Conservation (phyloP, 768 basidiomycete species). For the Suillus discolor region DNA sequence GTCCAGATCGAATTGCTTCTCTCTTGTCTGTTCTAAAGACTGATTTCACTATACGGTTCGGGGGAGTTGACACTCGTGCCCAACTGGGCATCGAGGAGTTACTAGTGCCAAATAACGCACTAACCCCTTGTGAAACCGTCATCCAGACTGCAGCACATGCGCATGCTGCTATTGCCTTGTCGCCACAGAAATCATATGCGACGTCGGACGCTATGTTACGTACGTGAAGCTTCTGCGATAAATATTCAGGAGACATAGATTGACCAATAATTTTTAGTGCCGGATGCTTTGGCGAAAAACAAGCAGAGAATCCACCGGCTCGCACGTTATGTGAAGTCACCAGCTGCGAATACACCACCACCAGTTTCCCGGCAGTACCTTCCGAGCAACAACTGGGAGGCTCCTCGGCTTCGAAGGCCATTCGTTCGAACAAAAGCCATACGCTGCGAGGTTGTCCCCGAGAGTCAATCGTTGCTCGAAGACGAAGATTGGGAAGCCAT, state of each 20-base stretch:
- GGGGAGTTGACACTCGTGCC: constrained; percentile 32
- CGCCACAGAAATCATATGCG: neutral
- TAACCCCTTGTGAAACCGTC: neutral
- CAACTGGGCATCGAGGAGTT: constrained; percentile 38
- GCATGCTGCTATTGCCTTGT: constrained; percentile 20
- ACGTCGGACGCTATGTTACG: constrained; percentile 37
- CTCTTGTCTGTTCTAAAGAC: constrained; percentile 34
- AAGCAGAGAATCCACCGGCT: neutral
- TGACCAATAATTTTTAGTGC: constrained; percentile 33
- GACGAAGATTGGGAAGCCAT: constrained; percentile 6
- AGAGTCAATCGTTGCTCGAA: constrained; percentile 20
- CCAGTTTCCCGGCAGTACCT: constrained; percentile 12
- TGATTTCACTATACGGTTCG: constrained; percentile 28
- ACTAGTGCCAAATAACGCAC: constrained; percentile 19
- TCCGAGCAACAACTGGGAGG: neutral
- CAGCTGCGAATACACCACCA: neutral
- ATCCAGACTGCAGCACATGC: neutral
- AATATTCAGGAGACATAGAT: neutral
- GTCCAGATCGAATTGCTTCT: constrained; percentile 33
- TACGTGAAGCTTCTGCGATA: constrained; percentile 26
- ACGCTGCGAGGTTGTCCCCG: no score
- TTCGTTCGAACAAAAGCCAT: constrained; percentile 13
- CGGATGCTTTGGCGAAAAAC: constrained; percentile 36
- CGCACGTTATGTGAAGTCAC: neutral
- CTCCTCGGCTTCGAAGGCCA: constrained; percentile 11